Evolutionary conservation across 768 basidiomycete species (phyloP).

Genomic region (Gelatoporia subvermispora): DNA sequence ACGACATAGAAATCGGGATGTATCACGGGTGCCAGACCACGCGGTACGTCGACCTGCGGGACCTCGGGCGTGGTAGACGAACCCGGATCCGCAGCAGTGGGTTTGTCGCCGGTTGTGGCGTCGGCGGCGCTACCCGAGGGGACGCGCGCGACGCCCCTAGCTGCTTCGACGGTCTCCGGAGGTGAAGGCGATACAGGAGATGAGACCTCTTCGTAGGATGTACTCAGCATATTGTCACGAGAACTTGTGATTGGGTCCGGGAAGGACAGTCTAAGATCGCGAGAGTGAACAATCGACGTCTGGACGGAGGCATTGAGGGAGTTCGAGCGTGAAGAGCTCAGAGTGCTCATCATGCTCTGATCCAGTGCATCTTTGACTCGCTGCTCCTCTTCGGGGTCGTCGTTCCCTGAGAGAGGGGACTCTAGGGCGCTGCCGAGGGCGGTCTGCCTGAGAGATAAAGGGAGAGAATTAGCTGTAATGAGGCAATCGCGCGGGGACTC

Average conservation of each 20-base stretch:
- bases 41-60: slow-evolving; percentile 17
- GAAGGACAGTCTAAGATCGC: slow-evolving; percentile 76
- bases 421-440: neutral
- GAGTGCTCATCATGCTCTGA: slow-evolving; percentile 78
- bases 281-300: slow-evolving; percentile 51
- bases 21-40: slow-evolving; percentile 12
- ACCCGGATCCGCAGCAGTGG: slow-evolving; percentile 30
- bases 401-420: slow-evolving; percentile 18
- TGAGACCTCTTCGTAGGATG: slow-evolving; percentile 52
- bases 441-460: slow-evolving; percentile 1
- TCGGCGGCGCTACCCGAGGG: slow-evolving; percentile 23
- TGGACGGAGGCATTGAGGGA: slow-evolving; percentile 40
- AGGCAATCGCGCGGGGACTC: slow-evolving; percentile 29
- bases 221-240: slow-evolving; percentile 49
- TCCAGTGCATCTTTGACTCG: slow-evolving; percentile 71
- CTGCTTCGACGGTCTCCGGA: slow-evolving; percentile 14
- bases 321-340: slow-evolving; percentile 68
- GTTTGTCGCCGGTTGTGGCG: slow-evolving; percentile 6
- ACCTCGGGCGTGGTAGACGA: slow-evolving; percentile 32
- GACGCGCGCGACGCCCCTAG: slow-evolving; percentile 4
- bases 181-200: slow-evolving; percentile 25
- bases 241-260: slow-evolving; percentile 79
- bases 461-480: slow-evolving; percentile 9
- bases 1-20: slow-evolving; percentile 52
- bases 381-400: slow-evolving; percentile 56